Percentiles rank a stretch among this genome's conserved stretches.
phyloP scores from a whole-genome alignment of 164 flowering plant species.

The Magnolia changhungtana region DNA sequence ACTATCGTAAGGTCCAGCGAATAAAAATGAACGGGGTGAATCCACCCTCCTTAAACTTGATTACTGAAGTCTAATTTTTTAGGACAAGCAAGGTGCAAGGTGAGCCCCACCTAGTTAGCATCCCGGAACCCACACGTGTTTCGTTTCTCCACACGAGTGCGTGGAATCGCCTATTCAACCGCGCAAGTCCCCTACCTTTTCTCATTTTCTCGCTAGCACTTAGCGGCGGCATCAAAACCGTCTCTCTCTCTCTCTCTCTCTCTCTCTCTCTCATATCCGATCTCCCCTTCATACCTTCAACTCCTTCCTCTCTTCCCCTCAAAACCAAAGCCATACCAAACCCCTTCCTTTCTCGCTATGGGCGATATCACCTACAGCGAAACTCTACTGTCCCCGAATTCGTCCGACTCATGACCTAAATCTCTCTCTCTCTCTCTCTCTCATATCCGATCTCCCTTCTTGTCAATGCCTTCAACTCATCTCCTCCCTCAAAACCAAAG shows the following conservation, averaged over 20 bases:
- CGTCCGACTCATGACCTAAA: not conserved
- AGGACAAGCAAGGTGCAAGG: too few relatives aligned
- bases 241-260: slow-evolving; percentile 1
- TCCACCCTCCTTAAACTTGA: too few relatives aligned
- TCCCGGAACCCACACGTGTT: not conserved
- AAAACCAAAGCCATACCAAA: too few relatives aligned
- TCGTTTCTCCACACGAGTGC: not conserved
- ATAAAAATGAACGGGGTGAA: too few relatives aligned
- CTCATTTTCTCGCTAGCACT: not conserved
- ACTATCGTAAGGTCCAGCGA: too few relatives aligned
- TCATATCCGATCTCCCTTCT: not conserved
- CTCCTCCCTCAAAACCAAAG: too few relatives aligned
- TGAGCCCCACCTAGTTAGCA: too few relatives aligned
- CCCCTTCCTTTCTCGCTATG: not conserved
- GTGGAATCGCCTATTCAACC: not conserved
- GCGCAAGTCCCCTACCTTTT: not conserved
- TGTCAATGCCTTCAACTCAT: not conserved
- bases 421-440: not conserved
- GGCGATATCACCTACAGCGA: not conserved
- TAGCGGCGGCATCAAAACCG: not conserved
- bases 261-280: not conserved
- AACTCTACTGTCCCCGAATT: not conserved
- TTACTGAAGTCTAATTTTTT: too few relatives aligned
- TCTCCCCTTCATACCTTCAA: not conserved
- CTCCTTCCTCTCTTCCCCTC: not conserved